A percentile compares a stretch with the other conserved stretches of the same genome.
Conservation (phyloP, 306 rosid genomes). For the Acacia acuminata region DNA sequence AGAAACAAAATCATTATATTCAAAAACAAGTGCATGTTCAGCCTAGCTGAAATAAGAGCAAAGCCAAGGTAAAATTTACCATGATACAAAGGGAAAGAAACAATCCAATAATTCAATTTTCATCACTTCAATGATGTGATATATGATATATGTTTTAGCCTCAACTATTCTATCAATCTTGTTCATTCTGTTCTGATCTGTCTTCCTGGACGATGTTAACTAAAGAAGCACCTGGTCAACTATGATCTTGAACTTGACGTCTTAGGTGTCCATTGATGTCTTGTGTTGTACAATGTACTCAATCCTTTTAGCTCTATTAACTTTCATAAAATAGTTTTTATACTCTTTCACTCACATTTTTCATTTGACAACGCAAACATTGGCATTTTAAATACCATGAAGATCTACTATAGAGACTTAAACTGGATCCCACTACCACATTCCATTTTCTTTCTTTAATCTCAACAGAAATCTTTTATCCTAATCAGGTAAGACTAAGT, state of each 20-base stretch:
- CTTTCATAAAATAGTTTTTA: neutral
- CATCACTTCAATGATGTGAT: neutral
- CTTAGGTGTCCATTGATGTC: neutral
- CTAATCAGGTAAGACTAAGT: neutral
- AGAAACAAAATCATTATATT: neutral
- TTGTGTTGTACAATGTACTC: neutral
- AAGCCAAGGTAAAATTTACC: neutral
- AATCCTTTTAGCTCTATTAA: neutral
- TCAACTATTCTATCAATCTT: neutral
- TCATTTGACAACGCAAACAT: neutral
- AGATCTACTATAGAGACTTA: neutral
- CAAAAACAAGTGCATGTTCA: neutral
- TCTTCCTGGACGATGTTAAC: neutral
- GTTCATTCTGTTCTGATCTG: neutral
- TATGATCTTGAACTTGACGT: neutral
- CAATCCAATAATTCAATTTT: conserved; percentile 2
- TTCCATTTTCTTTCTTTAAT: neutral
- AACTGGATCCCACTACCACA: neutral
- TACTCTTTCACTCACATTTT: neutral
- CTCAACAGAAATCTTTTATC: neutral
- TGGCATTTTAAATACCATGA: neutral
- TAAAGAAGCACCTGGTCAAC: neutral
- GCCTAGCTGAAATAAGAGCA: neutral
- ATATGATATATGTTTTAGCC: neutral
- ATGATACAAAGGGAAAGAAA: neutral